Base-by-base conservation (phyloP, 2,329 filamentous ascomycete species). In the Ceratocystis eucalypticola region DNA sequence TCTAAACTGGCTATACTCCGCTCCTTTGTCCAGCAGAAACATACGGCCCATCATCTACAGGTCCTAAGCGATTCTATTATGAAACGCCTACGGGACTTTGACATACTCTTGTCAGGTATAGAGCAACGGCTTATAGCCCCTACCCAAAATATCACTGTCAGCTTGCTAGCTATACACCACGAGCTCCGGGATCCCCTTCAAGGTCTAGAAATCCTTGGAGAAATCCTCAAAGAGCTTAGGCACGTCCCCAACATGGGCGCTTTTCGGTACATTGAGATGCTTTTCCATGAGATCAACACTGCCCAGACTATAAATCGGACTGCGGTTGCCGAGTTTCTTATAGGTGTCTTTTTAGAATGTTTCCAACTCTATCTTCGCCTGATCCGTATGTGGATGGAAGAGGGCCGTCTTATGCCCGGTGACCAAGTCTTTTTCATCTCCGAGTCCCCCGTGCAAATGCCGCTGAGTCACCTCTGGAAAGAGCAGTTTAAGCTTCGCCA, bases 321-420 rank as follows among this genome's bases (percentile, higher is more conserved):
- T 1, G 73, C 74, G 0, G 77, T 82, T 0, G 94, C 89, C 72
- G 74, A 77, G 48, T 85, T 83, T 48, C 77, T 94, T 4, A 84
- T 84, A 1, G 77, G 77, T 0, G 79, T 94, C 2, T 94, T 96
- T 72, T 86, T 94, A 66, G 82, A 88, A 59, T 96, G 90, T 72
- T 88, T 96, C 67, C 83, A 86, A 67, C 85, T 90, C 1, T 97
- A 96, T 73, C 80, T 95, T 46, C 85, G 85, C 48, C 89, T 91
- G 0, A 87, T 96, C 57, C 82, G 86, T 45, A 77, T 80, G 17
- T 97, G 93, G 93, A 93, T 96, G 85, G 85, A 90, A 71, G 81
- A 84, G 46, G 93, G 93, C 0, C 83, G 85, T 65, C 76, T 96
- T 2, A 77, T 83, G 1, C 76, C 81, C 0, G 80, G 80, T 1